phyloP scores from a whole-genome alignment of 2,329 filamentous ascomycete species.

The Diaporthe caulivora region DNA sequence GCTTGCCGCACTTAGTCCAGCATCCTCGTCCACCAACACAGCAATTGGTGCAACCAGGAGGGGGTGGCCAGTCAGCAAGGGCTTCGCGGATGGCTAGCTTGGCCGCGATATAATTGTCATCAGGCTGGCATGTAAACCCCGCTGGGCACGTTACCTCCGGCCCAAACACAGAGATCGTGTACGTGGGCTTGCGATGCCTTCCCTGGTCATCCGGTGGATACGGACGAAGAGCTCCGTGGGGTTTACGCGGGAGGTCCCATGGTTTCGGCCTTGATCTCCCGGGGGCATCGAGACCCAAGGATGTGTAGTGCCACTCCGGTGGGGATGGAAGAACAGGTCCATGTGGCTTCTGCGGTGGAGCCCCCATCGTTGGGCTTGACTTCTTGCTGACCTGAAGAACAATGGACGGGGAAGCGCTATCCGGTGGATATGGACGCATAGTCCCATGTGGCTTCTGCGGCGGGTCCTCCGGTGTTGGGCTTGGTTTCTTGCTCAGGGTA shows the following conservation, averaged over 20 bases:
- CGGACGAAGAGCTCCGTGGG: neutral
- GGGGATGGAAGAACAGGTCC: no score
- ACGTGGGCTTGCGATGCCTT: neutral
- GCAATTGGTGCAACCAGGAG: neutral
- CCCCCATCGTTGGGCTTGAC: no score
- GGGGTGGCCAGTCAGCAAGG: neutral
- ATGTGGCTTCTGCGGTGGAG: no score
- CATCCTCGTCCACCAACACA: conserved; percentile 12
- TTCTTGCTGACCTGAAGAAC: no score
- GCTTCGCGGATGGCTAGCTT: neutral
- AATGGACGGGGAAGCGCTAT: no score
- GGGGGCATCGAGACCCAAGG: no score
- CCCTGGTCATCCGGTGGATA: neutral
- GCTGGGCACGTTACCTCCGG: neutral
- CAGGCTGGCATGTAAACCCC: conserved; percentile 7
- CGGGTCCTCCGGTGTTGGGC: neutral
- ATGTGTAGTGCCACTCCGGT: no score
- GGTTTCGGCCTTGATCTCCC: no score
- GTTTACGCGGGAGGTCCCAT: neutral
- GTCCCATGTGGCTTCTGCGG: neutral
- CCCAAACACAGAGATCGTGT: neutral
- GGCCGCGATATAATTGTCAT: neutral
- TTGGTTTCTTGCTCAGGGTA: neutral
- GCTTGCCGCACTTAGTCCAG: conserved; percentile 11
- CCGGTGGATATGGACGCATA: neutral